These are phyloP conservation scores for Microcos paniculata DNA, from an alignment of 345 rosid genomes.

Conservation along the genomic window DNA sequence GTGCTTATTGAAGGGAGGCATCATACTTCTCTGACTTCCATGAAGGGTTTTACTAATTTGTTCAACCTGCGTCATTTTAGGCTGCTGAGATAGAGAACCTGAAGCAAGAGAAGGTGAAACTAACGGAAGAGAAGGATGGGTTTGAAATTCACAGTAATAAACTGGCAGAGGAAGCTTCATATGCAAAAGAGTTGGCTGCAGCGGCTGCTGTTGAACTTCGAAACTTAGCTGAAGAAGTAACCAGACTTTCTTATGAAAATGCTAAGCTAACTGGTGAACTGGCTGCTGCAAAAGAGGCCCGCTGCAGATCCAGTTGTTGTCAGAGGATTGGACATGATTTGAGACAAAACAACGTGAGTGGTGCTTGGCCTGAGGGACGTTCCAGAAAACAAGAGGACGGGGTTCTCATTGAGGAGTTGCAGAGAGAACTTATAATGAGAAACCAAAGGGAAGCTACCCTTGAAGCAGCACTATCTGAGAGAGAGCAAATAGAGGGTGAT, in stretches of 20 bases:
- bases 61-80: slow-evolving; percentile 29
- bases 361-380: slow-evolving; percentile 28
- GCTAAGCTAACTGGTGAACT: slow-evolving; percentile 53
- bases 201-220: slow-evolving; percentile 70
- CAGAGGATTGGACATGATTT: slow-evolving; percentile 31
- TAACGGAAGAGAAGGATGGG: slow-evolving; percentile 57
- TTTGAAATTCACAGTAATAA: slow-evolving; percentile 51
- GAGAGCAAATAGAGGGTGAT: slow-evolving; percentile 38
- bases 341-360: slow-evolving; percentile 26
- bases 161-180: slow-evolving; percentile 65
- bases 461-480: slow-evolving; percentile 41
- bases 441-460: slow-evolving; percentile 44
- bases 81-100: slow-evolving; percentile 56
- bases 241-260: slow-evolving; percentile 63
- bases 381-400: slow-evolving; percentile 30
- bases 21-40: neutral
- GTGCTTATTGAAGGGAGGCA: neutral
- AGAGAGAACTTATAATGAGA: slow-evolving; percentile 41
- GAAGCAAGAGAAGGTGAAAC: slow-evolving; percentile 48
- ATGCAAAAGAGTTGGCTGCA: slow-evolving; percentile 70
- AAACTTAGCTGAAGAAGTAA: slow-evolving; percentile 71
- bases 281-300: slow-evolving; percentile 43
- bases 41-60: neutral
- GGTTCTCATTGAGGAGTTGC: slow-evolving; percentile 41
- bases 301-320: slow-evolving; percentile 30